phyloP scores from a whole-genome alignment of 2,329 filamentous ascomycete species.

The Westerdykella aurantiaca region DNA sequence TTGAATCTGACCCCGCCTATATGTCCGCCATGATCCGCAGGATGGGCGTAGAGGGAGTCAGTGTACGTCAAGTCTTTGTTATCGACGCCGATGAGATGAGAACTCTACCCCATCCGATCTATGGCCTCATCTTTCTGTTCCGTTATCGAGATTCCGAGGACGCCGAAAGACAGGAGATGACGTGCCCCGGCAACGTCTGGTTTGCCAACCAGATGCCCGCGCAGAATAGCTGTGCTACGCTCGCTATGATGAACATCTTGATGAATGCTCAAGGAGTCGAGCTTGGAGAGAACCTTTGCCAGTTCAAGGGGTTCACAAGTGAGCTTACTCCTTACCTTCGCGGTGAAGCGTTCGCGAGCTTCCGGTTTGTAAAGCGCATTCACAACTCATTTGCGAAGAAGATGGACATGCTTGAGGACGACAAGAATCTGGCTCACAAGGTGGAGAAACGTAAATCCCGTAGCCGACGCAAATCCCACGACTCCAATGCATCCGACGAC shows the following conservation, averaged over 20 bases:
- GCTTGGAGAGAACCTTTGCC: slow-evolving; percentile 63
- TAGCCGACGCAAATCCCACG: slow-evolving; percentile 22
- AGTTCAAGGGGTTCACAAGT: slow-evolving; percentile 68
- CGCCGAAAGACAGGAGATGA: slow-evolving; percentile 45
- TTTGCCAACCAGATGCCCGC: slow-evolving; percentile 78
- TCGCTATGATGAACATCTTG: slow-evolving; percentile 86
- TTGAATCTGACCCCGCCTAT: slow-evolving; percentile 82
- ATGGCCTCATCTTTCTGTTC: slow-evolving; percentile 86
- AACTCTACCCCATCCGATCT: slow-evolving; percentile 42
- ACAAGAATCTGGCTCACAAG: slow-evolving; percentile 62
- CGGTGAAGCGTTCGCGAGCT: slow-evolving; percentile 68
- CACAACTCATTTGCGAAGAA: slow-evolving; percentile 82
- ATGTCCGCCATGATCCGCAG: slow-evolving; percentile 81
- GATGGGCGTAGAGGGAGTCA: slow-evolving; percentile 67
- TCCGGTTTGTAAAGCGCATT: slow-evolving; percentile 68
- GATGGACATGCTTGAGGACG: slow-evolving; percentile 58
- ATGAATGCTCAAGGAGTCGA: slow-evolving; percentile 69
- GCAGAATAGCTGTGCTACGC: slow-evolving; percentile 79
- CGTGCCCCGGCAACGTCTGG: slow-evolving; percentile 68
- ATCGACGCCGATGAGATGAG: slow-evolving; percentile 49
- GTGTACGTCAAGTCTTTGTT: slow-evolving; percentile 69
- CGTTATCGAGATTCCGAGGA: slow-evolving; percentile 56
- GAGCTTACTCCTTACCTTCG: slow-evolving; percentile 64
- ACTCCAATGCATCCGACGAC: slow-evolving; percentile 28
- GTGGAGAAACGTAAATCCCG: slow-evolving; percentile 42